Conservation (phyloP, 805 yeast species). For the Sungouiozyma ichnusensis region DNA sequence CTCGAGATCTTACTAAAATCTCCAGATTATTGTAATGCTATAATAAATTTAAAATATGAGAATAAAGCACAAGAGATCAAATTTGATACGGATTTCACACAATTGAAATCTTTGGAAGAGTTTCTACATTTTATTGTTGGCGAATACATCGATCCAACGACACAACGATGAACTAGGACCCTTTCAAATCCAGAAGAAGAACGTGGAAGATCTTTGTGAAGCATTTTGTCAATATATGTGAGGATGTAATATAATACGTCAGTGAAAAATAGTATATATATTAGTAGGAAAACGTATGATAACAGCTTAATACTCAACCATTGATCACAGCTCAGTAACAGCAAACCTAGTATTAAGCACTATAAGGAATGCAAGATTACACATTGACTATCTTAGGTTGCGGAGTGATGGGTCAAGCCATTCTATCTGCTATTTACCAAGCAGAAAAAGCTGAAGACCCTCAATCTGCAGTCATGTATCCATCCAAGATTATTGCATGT, state of each 20-base stretch:
- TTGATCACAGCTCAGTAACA: too few relatives aligned
- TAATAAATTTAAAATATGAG: constrained; percentile 15
- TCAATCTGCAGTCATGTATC: constrained; percentile 37
- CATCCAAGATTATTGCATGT: constrained; percentile 68
- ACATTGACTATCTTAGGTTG: constrained; percentile 78
- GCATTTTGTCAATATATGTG: too few relatives aligned
- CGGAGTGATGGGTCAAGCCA: constrained; percentile 95
- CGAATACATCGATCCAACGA: constrained; percentile 15
- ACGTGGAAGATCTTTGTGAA: too few relatives aligned
- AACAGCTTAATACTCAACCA: too few relatives aligned
- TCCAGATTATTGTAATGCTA: constrained; percentile 27
- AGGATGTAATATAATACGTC: too few relatives aligned
- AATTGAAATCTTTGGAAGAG: constrained; percentile 28
- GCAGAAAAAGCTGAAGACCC: constrained; percentile 19
- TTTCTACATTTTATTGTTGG: constrained; percentile 24
- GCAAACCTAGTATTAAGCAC: too few relatives aligned
- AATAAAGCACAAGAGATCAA: constrained; percentile 1
- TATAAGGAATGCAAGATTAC: constrained; percentile 33
- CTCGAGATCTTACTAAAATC: constrained; percentile 16
- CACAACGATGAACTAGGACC: neutral
- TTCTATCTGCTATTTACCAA: constrained; percentile 51
- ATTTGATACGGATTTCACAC: constrained; percentile 24
- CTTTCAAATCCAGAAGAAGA: too few relatives aligned
- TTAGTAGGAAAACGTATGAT: too few relatives aligned
- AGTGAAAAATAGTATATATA: too few relatives aligned